A percentile compares a stretch with the other conserved stretches of the same genome.
Evolutionary conservation across 2,329 filamentous ascomycete species (phyloP).

Genomic region (Fusarium acutatum): DNA sequence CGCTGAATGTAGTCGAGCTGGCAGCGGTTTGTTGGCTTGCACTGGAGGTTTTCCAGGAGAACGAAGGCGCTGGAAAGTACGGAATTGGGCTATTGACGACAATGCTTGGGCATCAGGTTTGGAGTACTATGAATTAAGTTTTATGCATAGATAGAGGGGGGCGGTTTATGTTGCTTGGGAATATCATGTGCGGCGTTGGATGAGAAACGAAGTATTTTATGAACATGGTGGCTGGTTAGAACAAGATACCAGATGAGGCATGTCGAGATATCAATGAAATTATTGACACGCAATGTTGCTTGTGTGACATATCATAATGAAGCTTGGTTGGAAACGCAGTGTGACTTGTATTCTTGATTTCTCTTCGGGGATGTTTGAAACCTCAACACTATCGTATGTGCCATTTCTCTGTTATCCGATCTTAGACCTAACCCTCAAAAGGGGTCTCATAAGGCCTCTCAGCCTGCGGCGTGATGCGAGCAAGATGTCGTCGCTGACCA

Average conservation of each 20-base stretch:
- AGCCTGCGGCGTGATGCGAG: constrained; percentile 83
- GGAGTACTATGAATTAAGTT: constrained; percentile 33
- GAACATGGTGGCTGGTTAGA: not conserved
- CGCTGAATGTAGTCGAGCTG: constrained; percentile 45
- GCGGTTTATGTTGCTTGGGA: not conserved
- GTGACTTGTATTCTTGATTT: not conserved
- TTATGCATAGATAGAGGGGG: not conserved
- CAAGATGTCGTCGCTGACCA: constrained; percentile 80
- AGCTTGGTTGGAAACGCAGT: not conserved
- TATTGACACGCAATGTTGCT: not conserved
- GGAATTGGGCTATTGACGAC: constrained; percentile 42
- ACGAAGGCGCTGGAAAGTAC: constrained; percentile 36
- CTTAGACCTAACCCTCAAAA: constrained; percentile 26
- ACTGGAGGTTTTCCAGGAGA: constrained; percentile 43
- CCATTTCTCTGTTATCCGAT: not conserved
- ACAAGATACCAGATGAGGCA: not conserved
- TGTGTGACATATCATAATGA: too few relatives aligned
- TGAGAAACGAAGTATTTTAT: constrained; percentile 7
- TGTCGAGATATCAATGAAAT: not conserved
- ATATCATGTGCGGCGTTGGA: constrained; percentile 23
- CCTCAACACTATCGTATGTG: not conserved
- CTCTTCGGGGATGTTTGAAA: not conserved
- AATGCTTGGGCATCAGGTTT: constrained; percentile 47
- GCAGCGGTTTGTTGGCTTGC: constrained; percentile 47
- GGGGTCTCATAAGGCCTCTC: constrained; percentile 80